A percentile compares a stretch with the other conserved stretches of the same genome.
These are phyloP conservation scores for Flaveria trinervia DNA, from an alignment of 129 eudicot genomes.

Conservation along the genomic window DNA sequence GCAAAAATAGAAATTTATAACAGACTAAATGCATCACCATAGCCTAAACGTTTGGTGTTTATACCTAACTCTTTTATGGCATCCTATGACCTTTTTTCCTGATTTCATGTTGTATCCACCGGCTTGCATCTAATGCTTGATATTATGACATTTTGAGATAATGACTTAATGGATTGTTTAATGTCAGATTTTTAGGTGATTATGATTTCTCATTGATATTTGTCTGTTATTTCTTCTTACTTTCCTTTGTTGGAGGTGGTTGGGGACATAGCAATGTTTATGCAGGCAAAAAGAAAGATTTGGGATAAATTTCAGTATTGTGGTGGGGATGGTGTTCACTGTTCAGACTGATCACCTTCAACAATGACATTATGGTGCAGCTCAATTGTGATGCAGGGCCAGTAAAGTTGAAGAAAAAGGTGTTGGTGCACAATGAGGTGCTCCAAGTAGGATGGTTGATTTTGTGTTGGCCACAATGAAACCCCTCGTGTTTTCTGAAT, in stretches of 20 bases:
- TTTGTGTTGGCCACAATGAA: neutral
- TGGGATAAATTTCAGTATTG: slow-evolving; percentile 13
- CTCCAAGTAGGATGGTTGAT: slow-evolving; percentile 31
- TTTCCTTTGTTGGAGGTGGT: neutral
- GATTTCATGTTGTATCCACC: slow-evolving; percentile 11
- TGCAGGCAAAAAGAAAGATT: slow-evolving; percentile 22
- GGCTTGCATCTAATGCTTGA: neutral
- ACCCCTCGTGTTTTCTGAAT: too few species aligned
- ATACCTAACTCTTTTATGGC: slow-evolving; percentile 20
- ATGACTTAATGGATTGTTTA: neutral
- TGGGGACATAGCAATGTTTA: too few species aligned
- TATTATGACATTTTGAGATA: neutral
- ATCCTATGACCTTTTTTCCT: slow-evolving; percentile 23
- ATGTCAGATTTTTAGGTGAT: neutral
- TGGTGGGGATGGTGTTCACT: slow-evolving; percentile 10
- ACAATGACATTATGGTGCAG: slow-evolving; percentile 17
- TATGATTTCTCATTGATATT: neutral
- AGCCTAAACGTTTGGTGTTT: slow-evolving; percentile 24
- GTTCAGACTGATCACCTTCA: slow-evolving; percentile 15
- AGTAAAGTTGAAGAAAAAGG: slow-evolving; percentile 7
- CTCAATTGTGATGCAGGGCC: slow-evolving; percentile 16
- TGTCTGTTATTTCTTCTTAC: neutral
- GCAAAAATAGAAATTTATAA: slow-evolving; percentile 7
- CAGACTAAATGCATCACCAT: slow-evolving; percentile 19
- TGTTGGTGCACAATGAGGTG: slow-evolving; percentile 19